Evolutionary conservation across 208 protist species (phyloP), one percentile per base, ranked within the genome.

Genomic region (Acanthamoeba sp.): DNA sequence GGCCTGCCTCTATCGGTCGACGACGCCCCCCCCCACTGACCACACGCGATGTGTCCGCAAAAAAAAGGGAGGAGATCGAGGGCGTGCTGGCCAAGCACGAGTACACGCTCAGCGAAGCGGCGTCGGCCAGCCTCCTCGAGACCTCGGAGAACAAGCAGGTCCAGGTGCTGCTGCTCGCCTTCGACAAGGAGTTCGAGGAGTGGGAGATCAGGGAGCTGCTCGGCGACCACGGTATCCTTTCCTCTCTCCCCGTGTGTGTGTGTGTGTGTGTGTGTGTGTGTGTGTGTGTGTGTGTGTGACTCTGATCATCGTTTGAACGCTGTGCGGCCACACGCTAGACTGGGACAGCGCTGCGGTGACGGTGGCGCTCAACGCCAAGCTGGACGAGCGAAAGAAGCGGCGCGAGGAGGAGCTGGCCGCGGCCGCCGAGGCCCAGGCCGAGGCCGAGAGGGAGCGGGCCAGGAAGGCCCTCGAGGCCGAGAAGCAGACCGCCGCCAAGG

Each of bases 291-390:
- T 27, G 36, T 78, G 18, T 22, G 69, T 76, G 69, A 29, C 0
- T 22, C 18, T 34, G 29, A 29, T 12, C 29, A 18, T 78, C 22
- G 2, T 14, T 27, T 84, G 20, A 55, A 55, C 10, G 36, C 27
- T 84, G 36, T 38, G 36, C 20, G 73, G 0, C 20, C 20, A 0
- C 3, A 32, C 40, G 5, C 22, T 38, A 88, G 80, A 88, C 50
- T 88, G 80, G 80, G 50, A 88, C 80, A 24, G 32, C 18, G 50
- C 42, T 2, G 80, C 80, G 50, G 80, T 36, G 10, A 62, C 80
- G n/a, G 29, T 88, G n/a, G 80, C 42, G 80, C 80, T 88, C 22
- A 88, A 88, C 34, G 50, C 48, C n/a, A 88, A 59, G 48, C 80
- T 52, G n/a, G 80, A 88, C 14, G 50, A 88, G 42, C n/a, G 22